These are phyloP conservation scores for Fomitopsis schrenkii DNA, from an alignment of 1,284 basidiomycete genomes.

Conservation along the genomic window DNA sequence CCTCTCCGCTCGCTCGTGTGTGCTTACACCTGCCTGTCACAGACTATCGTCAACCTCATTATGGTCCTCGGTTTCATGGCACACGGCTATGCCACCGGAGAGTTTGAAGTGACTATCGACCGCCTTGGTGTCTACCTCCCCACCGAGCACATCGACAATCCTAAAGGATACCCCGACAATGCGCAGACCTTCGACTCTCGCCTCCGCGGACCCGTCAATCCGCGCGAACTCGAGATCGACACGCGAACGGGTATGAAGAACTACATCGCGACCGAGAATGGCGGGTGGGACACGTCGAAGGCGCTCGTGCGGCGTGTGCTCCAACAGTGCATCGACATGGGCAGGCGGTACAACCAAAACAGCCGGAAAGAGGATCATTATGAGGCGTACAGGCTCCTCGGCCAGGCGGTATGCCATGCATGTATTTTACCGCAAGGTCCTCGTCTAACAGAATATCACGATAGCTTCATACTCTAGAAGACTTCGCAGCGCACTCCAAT, in stretches of 20 bases:
- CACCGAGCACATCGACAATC: slow-evolving; percentile 88
- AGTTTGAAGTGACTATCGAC: slow-evolving; percentile 90
- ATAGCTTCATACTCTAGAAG: slow-evolving; percentile 80
- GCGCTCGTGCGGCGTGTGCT: slow-evolving; percentile 77
- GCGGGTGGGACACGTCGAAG: slow-evolving; percentile 86
- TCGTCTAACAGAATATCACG: not conserved
- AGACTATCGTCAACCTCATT: slow-evolving; percentile 85
- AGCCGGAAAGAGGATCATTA: slow-evolving; percentile 73
- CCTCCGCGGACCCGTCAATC: slow-evolving; percentile 71
- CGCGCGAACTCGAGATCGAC: slow-evolving; percentile 84
- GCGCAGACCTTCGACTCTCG: slow-evolving; percentile 71
- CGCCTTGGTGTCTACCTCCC: slow-evolving; percentile 87
- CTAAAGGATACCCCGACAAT: slow-evolving; percentile 85
- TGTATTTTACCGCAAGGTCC: not conserved
- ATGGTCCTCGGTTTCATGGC: slow-evolving; percentile 90
- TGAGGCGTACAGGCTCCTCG: slow-evolving; percentile 79
- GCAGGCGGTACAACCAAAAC: slow-evolving; percentile 52
- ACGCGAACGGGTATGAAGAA: slow-evolving; percentile 92
- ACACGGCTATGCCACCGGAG: slow-evolving; percentile 80
- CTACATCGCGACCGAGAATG: slow-evolving; percentile 87
- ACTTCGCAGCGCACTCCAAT: slow-evolving; percentile 89
- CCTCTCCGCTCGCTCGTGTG: not conserved
- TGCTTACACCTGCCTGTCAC: slow-evolving; percentile 3
- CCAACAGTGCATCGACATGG: slow-evolving; percentile 66
- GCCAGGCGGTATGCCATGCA: slow-evolving; percentile 47